These are phyloP conservation scores for Alternaria ethzedia DNA, from an alignment of 2,329 filamentous ascomycete genomes.

Conservation along the genomic window DNA sequence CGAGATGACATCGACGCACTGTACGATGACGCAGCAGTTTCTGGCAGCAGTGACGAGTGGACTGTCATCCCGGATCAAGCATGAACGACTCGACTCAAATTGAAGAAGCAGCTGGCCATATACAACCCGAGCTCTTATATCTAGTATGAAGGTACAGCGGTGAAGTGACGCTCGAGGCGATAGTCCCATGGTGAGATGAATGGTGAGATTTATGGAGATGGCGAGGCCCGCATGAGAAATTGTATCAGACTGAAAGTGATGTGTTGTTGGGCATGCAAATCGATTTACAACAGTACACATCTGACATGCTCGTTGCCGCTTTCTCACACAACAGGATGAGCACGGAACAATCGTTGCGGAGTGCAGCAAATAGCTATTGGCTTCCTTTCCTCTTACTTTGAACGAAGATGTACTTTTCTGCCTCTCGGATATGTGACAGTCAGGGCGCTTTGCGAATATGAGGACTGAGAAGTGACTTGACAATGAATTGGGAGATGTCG, in stretches of 20 bases:
- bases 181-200: neutral
- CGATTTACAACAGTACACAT: neutral
- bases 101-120: neutral
- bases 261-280: neutral
- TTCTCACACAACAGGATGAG: neutral
- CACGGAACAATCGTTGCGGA: neutral
- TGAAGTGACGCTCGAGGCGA: neutral
- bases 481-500: neutral
- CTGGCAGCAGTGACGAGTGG: neutral
- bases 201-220: neutral
- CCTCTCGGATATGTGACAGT: neutral
- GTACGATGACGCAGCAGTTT: neutral
- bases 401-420: neutral
- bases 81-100: neutral
- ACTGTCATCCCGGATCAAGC: neutral
- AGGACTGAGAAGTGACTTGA: neutral
- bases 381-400: neutral
- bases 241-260: neutral
- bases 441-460: neutral
- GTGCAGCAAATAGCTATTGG: neutral
- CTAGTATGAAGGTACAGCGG: neutral
- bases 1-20: neutral
- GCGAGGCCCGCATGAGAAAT: neutral
- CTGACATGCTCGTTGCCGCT: neutral
- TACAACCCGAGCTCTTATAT: neutral